Base-by-base conservation (phyloP, 2,329 filamentous ascomycete species). In the Cryoendolithus antarcticus region DNA sequence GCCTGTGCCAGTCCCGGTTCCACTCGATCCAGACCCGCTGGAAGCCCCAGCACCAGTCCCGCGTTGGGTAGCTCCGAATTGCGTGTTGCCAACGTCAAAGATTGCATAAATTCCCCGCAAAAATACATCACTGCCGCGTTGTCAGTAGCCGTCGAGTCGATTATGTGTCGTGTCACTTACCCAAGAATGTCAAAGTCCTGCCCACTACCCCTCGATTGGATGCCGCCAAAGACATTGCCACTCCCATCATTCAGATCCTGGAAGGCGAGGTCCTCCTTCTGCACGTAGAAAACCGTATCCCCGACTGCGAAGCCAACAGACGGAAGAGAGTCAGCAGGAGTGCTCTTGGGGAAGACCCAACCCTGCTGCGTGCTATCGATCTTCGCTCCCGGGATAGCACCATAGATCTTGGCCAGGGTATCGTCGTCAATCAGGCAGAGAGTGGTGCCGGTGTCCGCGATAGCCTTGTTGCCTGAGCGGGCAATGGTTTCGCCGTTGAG, bases 391-490 rank as follows among this genome's bases (percentile, higher is more conserved):
- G 72, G 70, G 43, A 85, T 82, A 27, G 70, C 63, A 37, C 62
- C 64, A 57, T 85, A 85, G 45, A 85, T 67, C 2, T 70, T 70
- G 42, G 76, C 61, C 53, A 73, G 77, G 9, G 73, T 67, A 2
- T 59, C 53, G 52, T 85, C 80, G 31, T 72, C 70, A 34, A 84
- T 65, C 24, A 85, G 66, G 1, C 72, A 72, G 37, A 85, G 68
- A 1, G 79, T 80, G 24, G 80, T 83, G 40, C 79, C 80, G 0
- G 80, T 85, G 55, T 85, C 81, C 28, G 72, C 75, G 48, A 85
- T 82, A 34, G 80, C 77, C 24, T 64, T 76, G 59, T 82, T 83
- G 35, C 65, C 67, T 3, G 61, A 54, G 7, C 70, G 65, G 1
- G 59, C 35, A 19, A 77, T 58, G 1, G 61, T 63, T 43, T 71